phyloP scores from a whole-genome alignment of 129 eudicot species.

The Flaveria sonorensis region DNA sequence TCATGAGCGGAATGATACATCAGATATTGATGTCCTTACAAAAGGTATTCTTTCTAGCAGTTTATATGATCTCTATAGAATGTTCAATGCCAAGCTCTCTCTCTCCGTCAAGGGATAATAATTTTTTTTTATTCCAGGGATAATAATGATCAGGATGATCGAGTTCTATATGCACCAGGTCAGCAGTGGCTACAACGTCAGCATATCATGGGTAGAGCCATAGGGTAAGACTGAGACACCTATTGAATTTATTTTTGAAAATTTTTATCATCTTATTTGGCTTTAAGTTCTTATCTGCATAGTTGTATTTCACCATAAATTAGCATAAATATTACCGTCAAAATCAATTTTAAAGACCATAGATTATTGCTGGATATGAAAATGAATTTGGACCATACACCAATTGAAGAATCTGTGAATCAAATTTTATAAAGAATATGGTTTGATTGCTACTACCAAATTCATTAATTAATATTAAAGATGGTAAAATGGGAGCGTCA shows the following conservation, averaged over 20 bases:
- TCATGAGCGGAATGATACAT: slow-evolving; percentile 61
- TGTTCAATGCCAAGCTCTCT: slow-evolving; percentile 7
- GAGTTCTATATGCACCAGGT: slow-evolving; percentile 69
- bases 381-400: background rate
- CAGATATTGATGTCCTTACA: slow-evolving; percentile 72
- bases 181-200: slow-evolving; percentile 79
- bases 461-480: background rate
- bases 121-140: slow-evolving; percentile 49
- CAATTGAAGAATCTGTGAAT: background rate
- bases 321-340: background rate
- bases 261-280: background rate
- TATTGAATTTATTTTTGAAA: background rate
- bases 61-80: background rate
- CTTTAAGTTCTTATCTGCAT: slow-evolving; percentile 11
- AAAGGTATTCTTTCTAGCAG: slow-evolving; percentile 55
- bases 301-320: slow-evolving; percentile 12
- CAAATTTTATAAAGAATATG: background rate
- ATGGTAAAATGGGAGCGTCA: background rate
- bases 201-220: slow-evolving; percentile 89
- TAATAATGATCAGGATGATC: slow-evolving; percentile 65
- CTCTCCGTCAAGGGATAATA: slow-evolving; percentile 50
- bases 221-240: slow-evolving; percentile 53
- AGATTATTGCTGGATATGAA: background rate
- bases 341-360: background rate
- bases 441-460: background rate